Conservation (phyloP, 108 stramenopile species). For the Pseudonitzschia multiseries region DNA sequence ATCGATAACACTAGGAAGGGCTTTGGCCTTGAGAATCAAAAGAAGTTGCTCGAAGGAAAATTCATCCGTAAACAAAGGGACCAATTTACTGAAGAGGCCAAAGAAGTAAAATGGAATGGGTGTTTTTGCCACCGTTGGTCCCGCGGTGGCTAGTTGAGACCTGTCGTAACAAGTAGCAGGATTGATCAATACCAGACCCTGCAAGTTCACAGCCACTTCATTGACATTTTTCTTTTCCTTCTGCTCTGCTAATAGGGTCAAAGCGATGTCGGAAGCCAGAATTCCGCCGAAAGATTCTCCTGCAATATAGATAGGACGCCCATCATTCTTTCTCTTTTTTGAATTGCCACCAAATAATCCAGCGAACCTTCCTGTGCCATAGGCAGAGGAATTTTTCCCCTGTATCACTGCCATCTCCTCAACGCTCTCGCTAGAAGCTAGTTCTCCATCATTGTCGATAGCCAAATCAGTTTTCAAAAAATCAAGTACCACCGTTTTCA, state of each 20-base stretch:
- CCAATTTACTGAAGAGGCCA: constrained; percentile 46
- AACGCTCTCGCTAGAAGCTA: not conserved
- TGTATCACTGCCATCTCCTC: not conserved
- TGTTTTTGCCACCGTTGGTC: constrained; percentile 63
- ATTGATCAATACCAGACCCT: constrained; percentile 79
- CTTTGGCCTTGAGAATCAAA: constrained; percentile 68
- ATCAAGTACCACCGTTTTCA: constrained; percentile 52
- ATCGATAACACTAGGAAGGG: constrained; percentile 78
- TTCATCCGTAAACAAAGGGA: constrained; percentile 79
- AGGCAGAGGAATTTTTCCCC: not conserved
- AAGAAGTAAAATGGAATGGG: constrained; percentile 47
- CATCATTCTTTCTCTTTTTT: constrained; percentile 7
- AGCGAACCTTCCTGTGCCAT: constrained; percentile 7
- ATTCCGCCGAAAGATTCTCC: constrained; percentile 90
- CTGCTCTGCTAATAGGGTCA: constrained; percentile 33
- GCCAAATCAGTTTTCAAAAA: constrained; percentile 32
- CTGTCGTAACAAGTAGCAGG: constrained; percentile 82
- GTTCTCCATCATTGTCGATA: not conserved
- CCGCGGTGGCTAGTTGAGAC: constrained; percentile 62
- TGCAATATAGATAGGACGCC: constrained; percentile 62
- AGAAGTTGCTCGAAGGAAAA: constrained; percentile 60
- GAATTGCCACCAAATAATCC: constrained; percentile 3
- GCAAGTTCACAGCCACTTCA: constrained; percentile 20
- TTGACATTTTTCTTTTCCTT: not conserved
- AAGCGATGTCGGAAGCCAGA: constrained; percentile 71